phyloP scores from a whole-genome alignment of 148 eudicot species.

The Drosera capensis region DNA sequence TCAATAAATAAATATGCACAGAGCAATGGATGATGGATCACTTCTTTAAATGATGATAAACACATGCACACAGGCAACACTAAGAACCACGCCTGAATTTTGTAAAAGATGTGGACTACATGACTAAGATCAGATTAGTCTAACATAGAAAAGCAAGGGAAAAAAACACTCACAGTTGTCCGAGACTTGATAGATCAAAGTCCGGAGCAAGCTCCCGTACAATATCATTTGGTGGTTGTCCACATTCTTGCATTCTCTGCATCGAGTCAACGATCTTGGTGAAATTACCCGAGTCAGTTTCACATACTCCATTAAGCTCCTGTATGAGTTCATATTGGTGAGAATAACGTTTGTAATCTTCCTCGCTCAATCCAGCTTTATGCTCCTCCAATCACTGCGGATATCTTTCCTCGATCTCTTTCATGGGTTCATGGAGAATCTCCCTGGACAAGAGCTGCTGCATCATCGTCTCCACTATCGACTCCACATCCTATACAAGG shows the following conservation, averaged over 20 bases:
- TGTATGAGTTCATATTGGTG: conserved; percentile 62
- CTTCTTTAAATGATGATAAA: too few relatives aligned
- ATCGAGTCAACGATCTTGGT: conserved; percentile 90
- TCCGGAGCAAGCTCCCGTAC: conserved; percentile 92
- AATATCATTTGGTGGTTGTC: conserved; percentile 93
- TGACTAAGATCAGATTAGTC: not conserved
- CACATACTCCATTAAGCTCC: conserved; percentile 70
- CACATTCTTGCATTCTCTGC: conserved; percentile 99
- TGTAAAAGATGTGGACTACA: not conserved
- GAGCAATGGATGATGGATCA: too few relatives aligned
- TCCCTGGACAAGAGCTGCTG: conserved; percentile 92
- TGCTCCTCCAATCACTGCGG: conserved; percentile 92
- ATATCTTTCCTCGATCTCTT: conserved; percentile 88
- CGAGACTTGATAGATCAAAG: conserved; percentile 69
- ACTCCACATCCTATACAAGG: conserved; percentile 71
- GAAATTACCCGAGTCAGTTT: conserved; percentile 74
- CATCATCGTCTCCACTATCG: conserved; percentile 97
- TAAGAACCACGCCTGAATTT: not conserved
- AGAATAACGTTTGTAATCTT: conserved; percentile 59
- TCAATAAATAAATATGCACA: too few relatives aligned
- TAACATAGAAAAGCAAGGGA: not conserved
- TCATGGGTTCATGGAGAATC: conserved; percentile 93
- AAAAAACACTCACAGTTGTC: conserved; percentile 63
- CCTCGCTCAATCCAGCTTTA: conserved; percentile 42
- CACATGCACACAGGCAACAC: too few relatives aligned